Conservation (phyloP, 768 basidiomycete genomes). For the Suillus spraguei region DNA sequence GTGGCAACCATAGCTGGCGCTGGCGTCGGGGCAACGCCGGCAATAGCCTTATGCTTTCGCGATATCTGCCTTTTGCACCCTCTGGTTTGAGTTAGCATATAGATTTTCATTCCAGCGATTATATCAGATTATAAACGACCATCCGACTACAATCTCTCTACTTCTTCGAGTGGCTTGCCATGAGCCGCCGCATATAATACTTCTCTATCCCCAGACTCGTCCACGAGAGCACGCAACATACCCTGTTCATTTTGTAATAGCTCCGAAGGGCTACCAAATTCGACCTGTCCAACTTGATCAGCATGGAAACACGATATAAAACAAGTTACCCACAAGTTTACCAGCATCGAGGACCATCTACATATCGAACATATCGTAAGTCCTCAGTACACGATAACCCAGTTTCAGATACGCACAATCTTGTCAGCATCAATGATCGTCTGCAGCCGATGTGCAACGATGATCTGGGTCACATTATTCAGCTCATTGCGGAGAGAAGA, state of each 20-base stretch:
- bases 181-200: constrained; percentile 44
- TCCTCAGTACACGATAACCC: constrained; percentile 9
- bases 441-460: constrained; percentile 59
- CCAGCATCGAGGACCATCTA: constrained; percentile 49
- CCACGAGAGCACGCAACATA: constrained; percentile 53
- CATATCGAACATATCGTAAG: background rate
- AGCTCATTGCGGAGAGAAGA: constrained; percentile 51
- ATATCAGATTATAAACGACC: background rate
- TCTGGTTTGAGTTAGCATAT: no score
- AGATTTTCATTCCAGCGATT: background rate
- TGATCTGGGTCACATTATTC: constrained; percentile 51
- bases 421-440: constrained; percentile 67
- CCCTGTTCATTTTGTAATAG: constrained; percentile 57
- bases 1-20: no score
- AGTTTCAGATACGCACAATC: constrained; percentile 38
- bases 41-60: no score
- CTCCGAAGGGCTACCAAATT: constrained; percentile 52
- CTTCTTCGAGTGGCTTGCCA: background rate
- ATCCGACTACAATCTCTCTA: background rate
- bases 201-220: constrained; percentile 57
- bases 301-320: constrained; percentile 3
- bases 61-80: no score
- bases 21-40: no score
- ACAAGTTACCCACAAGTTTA: constrained; percentile 34
- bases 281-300: constrained; percentile 32